Base-by-base conservation (phyloP, 805 yeast genomes). In the Ogataea saltuana region DNA sequence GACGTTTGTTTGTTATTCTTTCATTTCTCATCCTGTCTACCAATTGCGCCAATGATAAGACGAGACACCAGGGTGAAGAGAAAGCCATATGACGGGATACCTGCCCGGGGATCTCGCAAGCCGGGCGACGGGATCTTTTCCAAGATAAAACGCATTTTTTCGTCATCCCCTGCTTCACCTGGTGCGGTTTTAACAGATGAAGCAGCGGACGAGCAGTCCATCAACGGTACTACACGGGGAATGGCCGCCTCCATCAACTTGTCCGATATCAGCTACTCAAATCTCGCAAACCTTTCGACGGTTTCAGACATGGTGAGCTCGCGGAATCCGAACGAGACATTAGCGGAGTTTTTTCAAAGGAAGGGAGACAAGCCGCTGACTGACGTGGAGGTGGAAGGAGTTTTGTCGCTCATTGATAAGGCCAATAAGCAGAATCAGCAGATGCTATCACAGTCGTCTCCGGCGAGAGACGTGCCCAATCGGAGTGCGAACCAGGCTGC, bases 321-420 rank as follows among this genome's bases (percentile, higher is more conserved):
- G 2, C 61, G 60, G 22, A 66, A 72, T 12, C 81, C 83, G 4
- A 84, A 83, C 64, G 79, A 76, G 22, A 73, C 76, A 23, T 64
- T 87, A 36, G 83, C 88, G 10, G 77, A 73, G 21, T 87, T 88
- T 58, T 87, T 87, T 61, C 71, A 71, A n/a, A 69, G 67, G 33
- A 87, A 85, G 59, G 95, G 95, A n/a, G 76, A 80, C 43, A 65
- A 65, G n/a, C 88, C 91, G 4, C 68, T 88, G 48, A 71, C 81
- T 11, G 88, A 82, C 18, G 70, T 86, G 32, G 96, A 88, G 60
- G 75, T 81, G 55, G 91, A 84, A 62, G 95, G 95, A n/a, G 91
- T 87, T 1, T 59, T 82, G 48, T 76, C 89, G 5, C 63, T 86
- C 13, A 68, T 76, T 46, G 66, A 68, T 15, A 74, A 71, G 48